Evolutionary conservation across 2,329 filamentous ascomycete genomes (phyloP).

Genomic region (Colletotrichum tropicicola): DNA sequence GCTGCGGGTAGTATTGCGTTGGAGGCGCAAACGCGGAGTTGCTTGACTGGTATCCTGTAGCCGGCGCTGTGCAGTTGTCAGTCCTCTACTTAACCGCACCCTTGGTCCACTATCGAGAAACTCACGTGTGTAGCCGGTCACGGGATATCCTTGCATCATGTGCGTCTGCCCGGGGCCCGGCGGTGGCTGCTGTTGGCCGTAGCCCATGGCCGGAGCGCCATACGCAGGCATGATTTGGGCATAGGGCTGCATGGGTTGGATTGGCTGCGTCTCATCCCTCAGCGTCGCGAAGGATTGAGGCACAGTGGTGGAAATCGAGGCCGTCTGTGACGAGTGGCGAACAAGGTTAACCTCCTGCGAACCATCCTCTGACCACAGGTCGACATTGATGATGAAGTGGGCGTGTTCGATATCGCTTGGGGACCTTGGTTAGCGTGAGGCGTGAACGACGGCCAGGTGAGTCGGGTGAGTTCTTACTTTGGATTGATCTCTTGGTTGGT

Average conservation of each 20-base stretch:
- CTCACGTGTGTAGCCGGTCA: constrained; percentile 18
- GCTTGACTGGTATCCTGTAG: constrained; percentile 18
- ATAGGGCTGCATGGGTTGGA: constrained; percentile 36
- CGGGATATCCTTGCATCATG: constrained; percentile 12
- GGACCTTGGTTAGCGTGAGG: constrained; percentile 38
- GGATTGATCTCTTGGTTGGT: constrained; percentile 86
- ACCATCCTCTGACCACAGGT: constrained; percentile 73
- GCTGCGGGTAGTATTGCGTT: constrained; percentile 46
- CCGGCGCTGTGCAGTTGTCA: not conserved
- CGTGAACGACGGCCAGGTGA: not conserved
- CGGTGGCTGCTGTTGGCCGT: constrained; percentile 20
- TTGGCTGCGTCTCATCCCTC: constrained; percentile 10
- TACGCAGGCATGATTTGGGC: constrained; percentile 18
- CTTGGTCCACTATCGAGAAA: not conserved
- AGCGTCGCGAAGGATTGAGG: constrained; percentile 75
- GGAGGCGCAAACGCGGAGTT: constrained; percentile 46
- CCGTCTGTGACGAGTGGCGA: constrained; percentile 70
- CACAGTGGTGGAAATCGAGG: constrained; percentile 84
- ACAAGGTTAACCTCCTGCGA: constrained; percentile 73
- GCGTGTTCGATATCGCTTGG: constrained; percentile 66
- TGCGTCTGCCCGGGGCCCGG: constrained; percentile 1
- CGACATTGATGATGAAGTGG: constrained; percentile 69
- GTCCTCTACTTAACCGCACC: not conserved
- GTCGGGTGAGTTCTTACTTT: constrained; percentile 67
- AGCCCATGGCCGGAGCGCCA: constrained; percentile 7